Base-by-base conservation (phyloP, 2,329 filamentous ascomycete species). In the Cladophialophora psammophila region DNA sequence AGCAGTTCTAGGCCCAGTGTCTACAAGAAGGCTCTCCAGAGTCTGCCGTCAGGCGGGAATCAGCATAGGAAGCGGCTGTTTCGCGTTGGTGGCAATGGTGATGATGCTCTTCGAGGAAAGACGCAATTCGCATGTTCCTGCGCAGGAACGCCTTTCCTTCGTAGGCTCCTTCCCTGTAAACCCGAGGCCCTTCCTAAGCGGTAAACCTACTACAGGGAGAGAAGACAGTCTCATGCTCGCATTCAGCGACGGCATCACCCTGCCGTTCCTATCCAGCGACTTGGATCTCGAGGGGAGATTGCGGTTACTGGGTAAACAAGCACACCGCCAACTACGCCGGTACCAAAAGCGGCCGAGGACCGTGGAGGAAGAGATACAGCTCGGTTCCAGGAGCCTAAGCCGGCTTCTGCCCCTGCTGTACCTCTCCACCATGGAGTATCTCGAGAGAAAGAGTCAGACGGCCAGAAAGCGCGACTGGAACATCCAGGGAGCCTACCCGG, bases 121-220 rank as follows among this genome's bases (percentile, higher is more conserved):
- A 31, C 68, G 64, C 48, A 42, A 70, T 60, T 69, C 69, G 5
- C 13, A 68, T 18, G 40, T 70, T 8, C 52, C 69, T 52, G 10
- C 55, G 2, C 32, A 67, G 26, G 48, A 69, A 15, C 63, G 70
- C 1, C 61, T 65, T 20, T 68, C 69, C 38, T 72, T 72, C 40
- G 66, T 70, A n/a, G 71, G 69, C 12, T 71, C 69, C n/a, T 72
- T 72, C 45, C 71, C 71, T 0, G 64, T 72, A 9, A 72, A 72
- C 40, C 71, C 71, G 1, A 58, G 71, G 5, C 71, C 71, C 10
- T 71, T 72, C 42, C 60, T 72, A 3, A 42, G 35, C 13, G 66
- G 65, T 31, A 56, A 15, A 10, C 50, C 63, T 7, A 70, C 68
- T 0, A 69, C 68, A 18, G 71, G 71, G 1, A 68, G 68, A 45